Evolutionary conservation across 2,329 filamentous ascomycete genomes (phyloP).

Genomic region (Beauveria bassiana): DNA sequence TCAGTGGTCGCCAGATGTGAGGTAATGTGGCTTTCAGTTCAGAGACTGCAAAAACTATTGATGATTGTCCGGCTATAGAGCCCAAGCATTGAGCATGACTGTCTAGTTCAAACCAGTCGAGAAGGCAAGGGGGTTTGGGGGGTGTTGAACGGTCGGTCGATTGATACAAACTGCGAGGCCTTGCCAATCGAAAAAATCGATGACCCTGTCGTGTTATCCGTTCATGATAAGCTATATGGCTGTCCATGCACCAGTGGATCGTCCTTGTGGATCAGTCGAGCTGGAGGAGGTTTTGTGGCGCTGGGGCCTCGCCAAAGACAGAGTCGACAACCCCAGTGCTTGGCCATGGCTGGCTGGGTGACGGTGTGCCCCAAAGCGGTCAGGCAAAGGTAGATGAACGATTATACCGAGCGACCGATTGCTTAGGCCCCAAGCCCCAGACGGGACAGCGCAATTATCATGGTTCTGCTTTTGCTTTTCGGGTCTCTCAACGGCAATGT

Average conservation of each 20-base stretch:
- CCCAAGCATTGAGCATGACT: neutral
- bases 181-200: neutral
- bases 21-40: neutral
- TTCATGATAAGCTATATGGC: neutral
- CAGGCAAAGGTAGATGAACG: neutral
- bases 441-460: neutral
- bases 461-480: neutral
- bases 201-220: neutral
- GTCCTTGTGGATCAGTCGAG: neutral
- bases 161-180: neutral
- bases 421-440: too few relatives aligned
- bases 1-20: neutral
- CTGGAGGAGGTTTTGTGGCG: neutral
- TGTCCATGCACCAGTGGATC: neutral
- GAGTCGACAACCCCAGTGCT: neutral
- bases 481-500: neutral
- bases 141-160: neutral
- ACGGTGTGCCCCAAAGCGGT: neutral
- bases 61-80: neutral
- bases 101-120: neutral
- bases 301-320: neutral
- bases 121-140: neutral
- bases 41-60: neutral
- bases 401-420: too few relatives aligned
- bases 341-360: too few relatives aligned